phyloP scores from a whole-genome alignment of 768 basidiomycete species.

The Boletus vermiculosoides region DNA sequence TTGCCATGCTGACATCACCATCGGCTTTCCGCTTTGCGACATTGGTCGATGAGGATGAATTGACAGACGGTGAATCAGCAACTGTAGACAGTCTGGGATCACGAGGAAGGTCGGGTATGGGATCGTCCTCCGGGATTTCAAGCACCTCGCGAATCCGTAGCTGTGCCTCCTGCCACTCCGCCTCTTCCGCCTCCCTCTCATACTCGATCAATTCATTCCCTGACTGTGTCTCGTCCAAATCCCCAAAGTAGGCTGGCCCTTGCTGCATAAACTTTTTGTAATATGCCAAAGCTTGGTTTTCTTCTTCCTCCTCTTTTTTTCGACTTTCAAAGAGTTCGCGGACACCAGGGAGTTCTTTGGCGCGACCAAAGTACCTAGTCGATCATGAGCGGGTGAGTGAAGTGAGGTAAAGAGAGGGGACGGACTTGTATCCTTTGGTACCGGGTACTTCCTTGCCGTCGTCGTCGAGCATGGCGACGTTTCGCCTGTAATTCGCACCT shows the following conservation, averaged over 20 bases:
- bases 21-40: slow-evolving; percentile 58
- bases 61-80: slow-evolving; percentile 18
- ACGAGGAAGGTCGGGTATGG: slow-evolving; percentile 52
- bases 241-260: slow-evolving; percentile 87
- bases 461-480: slow-evolving; percentile 90
- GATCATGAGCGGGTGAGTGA: not conserved
- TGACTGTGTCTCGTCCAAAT: slow-evolving; percentile 67
- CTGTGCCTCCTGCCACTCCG: slow-evolving; percentile 69
- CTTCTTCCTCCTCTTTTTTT: slow-evolving; percentile 87
- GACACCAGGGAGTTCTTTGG: slow-evolving; percentile 93
- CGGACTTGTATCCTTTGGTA: slow-evolving; percentile 95
- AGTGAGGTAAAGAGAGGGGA: not conserved
- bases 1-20: slow-evolving; percentile 37
- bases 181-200: slow-evolving; percentile 70
- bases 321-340: slow-evolving; percentile 90
- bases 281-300: slow-evolving; percentile 68
- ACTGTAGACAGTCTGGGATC: slow-evolving; percentile 9
- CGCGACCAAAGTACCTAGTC: slow-evolving; percentile 90
- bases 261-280: slow-evolving; percentile 90
- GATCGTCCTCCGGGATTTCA: slow-evolving; percentile 49
- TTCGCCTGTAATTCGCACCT: slow-evolving; percentile 93
- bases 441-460: slow-evolving; percentile 96
- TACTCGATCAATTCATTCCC: slow-evolving; percentile 65
- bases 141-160: slow-evolving; percentile 52
- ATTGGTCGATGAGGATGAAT: slow-evolving; percentile 19